Evolutionary conservation across 2,329 filamentous ascomycete genomes (phyloP).

Genomic region (Remersonia thermophila): DNA sequence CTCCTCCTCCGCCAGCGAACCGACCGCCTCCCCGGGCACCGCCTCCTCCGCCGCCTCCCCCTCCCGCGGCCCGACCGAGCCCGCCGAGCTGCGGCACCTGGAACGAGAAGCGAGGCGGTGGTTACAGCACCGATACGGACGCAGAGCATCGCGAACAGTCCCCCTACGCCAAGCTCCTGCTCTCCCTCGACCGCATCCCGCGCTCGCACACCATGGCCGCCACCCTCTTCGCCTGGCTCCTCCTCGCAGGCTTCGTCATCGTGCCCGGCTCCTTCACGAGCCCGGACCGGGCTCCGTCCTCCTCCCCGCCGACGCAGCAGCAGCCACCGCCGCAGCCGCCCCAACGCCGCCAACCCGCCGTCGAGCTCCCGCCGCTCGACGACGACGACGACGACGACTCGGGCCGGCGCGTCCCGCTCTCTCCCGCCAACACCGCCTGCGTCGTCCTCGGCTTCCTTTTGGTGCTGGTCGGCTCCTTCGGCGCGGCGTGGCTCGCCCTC

Average conservation of each 20-base stretch:
- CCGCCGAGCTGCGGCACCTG: slow-evolving; percentile 3
- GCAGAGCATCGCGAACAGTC: too few species aligned
- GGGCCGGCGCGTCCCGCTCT: slow-evolving; percentile 2
- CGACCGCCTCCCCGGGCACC: too few species aligned
- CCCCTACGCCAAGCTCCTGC: slow-evolving; percentile 34
- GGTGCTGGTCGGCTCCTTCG: slow-evolving; percentile 28
- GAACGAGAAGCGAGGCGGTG: background rate
- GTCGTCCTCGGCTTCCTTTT: slow-evolving; percentile 30
- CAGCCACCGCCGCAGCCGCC: too few species aligned
- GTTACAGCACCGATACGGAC: background rate
- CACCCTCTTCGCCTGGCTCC: slow-evolving; percentile 33
- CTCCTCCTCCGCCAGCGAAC: too few species aligned
- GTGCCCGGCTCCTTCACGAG: slow-evolving; percentile 40
- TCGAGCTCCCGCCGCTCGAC: background rate
- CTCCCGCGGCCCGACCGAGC: too few species aligned
- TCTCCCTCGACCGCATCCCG: slow-evolving; percentile 33
- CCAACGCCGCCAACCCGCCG: too few species aligned
- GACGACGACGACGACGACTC: slow-evolving; percentile 10
- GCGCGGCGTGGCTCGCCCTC: slow-evolving; percentile 32
- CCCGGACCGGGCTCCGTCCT: slow-evolving; percentile 17
- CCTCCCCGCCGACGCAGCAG: too few species aligned
- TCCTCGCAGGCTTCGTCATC: slow-evolving; percentile 40
- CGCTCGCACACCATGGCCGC: slow-evolving; percentile 35
- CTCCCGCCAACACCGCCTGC: slow-evolving; percentile 22
- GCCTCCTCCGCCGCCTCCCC: too few species aligned